A percentile compares a stretch with the other conserved stretches of the same genome.
These are phyloP conservation scores for Letharia columbiana DNA, from an alignment of 495 filamentous ascomycete genomes.

Conservation along the genomic window DNA sequence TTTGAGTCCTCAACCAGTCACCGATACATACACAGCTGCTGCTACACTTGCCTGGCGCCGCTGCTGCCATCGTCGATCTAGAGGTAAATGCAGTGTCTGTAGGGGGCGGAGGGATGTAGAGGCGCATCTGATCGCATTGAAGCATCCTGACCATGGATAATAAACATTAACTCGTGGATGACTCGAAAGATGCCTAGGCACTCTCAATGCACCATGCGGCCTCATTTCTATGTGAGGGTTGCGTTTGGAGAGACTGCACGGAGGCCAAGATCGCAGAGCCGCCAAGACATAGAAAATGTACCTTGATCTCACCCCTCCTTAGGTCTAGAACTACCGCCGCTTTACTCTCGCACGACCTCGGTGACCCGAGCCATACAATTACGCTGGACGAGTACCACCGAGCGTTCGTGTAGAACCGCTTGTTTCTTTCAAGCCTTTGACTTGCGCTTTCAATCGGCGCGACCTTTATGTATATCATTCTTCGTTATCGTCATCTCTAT, in stretches of 20 bases:
- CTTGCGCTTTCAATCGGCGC: no score
- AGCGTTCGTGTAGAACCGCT: no score
- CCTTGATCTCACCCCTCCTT: no score
- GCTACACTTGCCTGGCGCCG: slow-evolving; percentile 32
- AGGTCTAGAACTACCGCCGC: no score
- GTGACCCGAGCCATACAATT: no score
- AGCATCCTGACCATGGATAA: slow-evolving; percentile 17
- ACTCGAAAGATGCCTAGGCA: slow-evolving; percentile 19
- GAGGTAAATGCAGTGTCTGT: slow-evolving; percentile 10
- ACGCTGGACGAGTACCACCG: no score
- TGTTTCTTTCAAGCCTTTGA: no score
- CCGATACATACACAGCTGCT: slow-evolving; percentile 37
- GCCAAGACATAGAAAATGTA: neutral
- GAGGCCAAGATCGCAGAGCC: neutral
- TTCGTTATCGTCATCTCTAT: no score
- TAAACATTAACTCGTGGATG: neutral
- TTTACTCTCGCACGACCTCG: no score
- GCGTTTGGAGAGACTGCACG: neutral
- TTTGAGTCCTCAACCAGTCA: neutral
- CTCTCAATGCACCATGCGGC: slow-evolving; percentile 27
- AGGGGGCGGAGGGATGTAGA: slow-evolving; percentile 20
- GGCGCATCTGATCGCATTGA: slow-evolving; percentile 25
- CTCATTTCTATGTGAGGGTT: slow-evolving; percentile 26
- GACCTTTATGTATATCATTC: no score
- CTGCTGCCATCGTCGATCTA: slow-evolving; percentile 29